These are phyloP conservation scores for Candida yuanshanica DNA, from an alignment of 805 yeast genomes.

Conservation along the genomic window DNA sequence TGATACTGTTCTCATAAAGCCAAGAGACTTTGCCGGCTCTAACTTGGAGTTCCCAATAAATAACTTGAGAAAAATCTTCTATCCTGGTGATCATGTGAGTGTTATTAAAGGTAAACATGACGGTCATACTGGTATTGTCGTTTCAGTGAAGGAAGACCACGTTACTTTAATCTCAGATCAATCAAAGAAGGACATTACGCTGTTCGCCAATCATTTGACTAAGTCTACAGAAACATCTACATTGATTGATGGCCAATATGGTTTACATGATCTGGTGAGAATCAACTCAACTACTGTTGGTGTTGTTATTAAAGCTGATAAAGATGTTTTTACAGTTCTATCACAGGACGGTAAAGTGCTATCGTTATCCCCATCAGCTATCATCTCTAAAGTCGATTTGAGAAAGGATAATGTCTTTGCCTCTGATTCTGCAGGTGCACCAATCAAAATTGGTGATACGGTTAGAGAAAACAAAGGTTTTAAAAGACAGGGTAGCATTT, in stretches of 20 bases:
- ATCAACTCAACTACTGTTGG: conserved; percentile 83
- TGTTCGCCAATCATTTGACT: conserved; percentile 85
- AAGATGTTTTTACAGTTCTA: conserved; percentile 74
- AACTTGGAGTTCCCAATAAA: conserved; percentile 76
- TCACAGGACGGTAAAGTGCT: conserved; percentile 76
- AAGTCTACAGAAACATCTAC: conserved; percentile 87
- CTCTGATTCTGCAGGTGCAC: conserved; percentile 79
- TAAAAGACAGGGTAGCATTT: conserved; percentile 79
- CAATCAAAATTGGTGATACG: conserved; percentile 84
- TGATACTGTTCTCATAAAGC: conserved; percentile 49
- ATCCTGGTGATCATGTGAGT: conserved; percentile 92
- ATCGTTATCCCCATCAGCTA: conserved; percentile 72
- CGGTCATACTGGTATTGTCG: conserved; percentile 94
- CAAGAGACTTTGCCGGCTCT: conserved; percentile 39
- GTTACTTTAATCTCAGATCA: conserved; percentile 89
- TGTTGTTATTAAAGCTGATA: conserved; percentile 84
- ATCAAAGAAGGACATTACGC: conserved; percentile 82
- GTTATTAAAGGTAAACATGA: conserved; percentile 86
- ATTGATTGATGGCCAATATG: conserved; percentile 71
- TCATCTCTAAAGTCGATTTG: conserved; percentile 66
- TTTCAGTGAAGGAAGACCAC: conserved; percentile 72
- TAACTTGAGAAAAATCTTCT: conserved; percentile 78
- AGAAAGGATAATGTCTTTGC: conserved; percentile 70
- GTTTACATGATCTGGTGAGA: conserved; percentile 84
- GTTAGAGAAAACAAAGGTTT: conserved; percentile 84